Base-by-base conservation (phyloP, 768 basidiomycete species). In the Calocybe gangraenosa region DNA sequence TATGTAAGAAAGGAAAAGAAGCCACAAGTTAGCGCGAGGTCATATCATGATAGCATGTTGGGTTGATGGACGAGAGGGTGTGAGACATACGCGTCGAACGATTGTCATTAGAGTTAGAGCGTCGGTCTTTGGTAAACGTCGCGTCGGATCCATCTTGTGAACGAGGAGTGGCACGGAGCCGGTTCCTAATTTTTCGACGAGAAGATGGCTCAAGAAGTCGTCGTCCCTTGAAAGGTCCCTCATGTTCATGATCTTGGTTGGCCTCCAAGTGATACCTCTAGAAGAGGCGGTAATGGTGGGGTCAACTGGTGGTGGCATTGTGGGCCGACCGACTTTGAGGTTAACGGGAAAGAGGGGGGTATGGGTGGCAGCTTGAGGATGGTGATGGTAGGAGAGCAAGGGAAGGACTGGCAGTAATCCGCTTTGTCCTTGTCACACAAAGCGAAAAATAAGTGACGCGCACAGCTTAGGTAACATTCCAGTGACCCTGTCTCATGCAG, bases 191-290 rank as follows among this genome's bases (percentile, higher is more conserved):
- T 91, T 91, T 69, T 92, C 89, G 50, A 92, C 87, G 46, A 92
- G 80, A 31, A 92, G 75, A 68, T 92, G 87, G 58, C 84, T 87
- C 62, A 92, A 82, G 63, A 91, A 92, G 67, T 92, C 90, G 64
- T 92, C 90, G 68, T 92, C 90, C 65, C 80, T 82, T 58, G 89
- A 87, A 50, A 92, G 78, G 78, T 92, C 90, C 65, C 79, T 78
- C 76, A 88, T 85, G 69, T 88, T 87, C 88, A 92, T 92, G 56
- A 87, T 83, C 73, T 87, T 90, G 39, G 87, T 91, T 15, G 82
- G 82, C 34, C 84, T 81, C 88, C 88, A 91, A 67, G 67, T 56
- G 46, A 82, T 43, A 32, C 59, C 57, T 35, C 50, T 56, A 6
- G 53, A 48, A 22, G 65, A 54, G 14, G 64, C 51, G 3, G 48